A percentile compares a stretch with the other conserved stretches of the same genome.
phyloP scores from a whole-genome alignment of 2,329 filamentous ascomycete genomes.

The Ophiostoma triangulosporum region DNA sequence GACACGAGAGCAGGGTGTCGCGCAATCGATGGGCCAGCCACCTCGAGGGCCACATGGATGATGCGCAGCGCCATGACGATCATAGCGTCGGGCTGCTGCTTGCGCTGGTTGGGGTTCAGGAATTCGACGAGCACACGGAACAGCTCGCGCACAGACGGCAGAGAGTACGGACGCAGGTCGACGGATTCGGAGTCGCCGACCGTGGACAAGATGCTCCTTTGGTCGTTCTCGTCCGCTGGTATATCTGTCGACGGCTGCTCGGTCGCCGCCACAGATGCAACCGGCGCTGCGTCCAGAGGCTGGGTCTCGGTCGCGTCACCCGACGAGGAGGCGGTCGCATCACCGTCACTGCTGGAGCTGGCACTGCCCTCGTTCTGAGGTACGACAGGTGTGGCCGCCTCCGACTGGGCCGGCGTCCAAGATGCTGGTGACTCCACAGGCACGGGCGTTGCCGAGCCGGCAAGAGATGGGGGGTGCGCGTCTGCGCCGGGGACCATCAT shows the following conservation, averaged over 20 bases:
- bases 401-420: neutral
- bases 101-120: constrained; percentile 80
- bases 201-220: constrained; percentile 12
- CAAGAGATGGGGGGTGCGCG: constrained; percentile 8
- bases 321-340: neutral
- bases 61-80: constrained; percentile 94
- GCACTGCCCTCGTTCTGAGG: neutral
- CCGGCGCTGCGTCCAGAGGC: neutral
- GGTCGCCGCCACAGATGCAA: neutral
- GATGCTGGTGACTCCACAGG: neutral
- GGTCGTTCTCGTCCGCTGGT: constrained; percentile 9
- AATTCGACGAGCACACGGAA: constrained; percentile 90
- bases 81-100: constrained; percentile 90
- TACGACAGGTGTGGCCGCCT: neutral
- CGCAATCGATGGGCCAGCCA: constrained; percentile 88
- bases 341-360: neutral
- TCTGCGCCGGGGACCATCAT: constrained; percentile 74
- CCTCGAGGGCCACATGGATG: constrained; percentile 91
- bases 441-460: constrained; percentile 12
- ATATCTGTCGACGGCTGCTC: neutral
- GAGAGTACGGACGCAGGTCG: constrained; percentile 73
- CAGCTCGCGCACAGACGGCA: constrained; percentile 87
- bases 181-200: constrained; percentile 28
- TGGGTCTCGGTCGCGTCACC: neutral
- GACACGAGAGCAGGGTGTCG: constrained; percentile 78